These are phyloP conservation scores for Clarireedia homoeocarpa DNA, from an alignment of 2,329 filamentous ascomycete genomes.

Conservation along the genomic window DNA sequence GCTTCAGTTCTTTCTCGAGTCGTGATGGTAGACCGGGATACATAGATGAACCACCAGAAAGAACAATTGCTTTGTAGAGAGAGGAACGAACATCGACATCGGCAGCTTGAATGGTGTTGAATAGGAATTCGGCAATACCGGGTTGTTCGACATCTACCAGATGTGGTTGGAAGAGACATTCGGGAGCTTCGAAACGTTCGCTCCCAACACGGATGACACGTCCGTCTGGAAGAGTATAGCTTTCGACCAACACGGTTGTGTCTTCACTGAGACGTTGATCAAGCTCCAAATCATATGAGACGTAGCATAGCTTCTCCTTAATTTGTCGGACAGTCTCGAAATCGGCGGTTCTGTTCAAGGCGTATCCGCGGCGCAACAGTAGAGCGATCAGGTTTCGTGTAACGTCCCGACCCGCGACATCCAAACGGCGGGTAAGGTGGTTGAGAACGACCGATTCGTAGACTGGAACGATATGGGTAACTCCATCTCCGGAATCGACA, in stretches of 20 bases:
- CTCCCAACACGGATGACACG: constrained; percentile 93
- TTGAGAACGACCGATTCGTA: constrained; percentile 98
- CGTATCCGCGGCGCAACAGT: constrained; percentile 86
- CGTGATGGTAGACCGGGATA: constrained; percentile 92
- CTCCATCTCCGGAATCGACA: constrained; percentile 95
- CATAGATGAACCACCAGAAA: constrained; percentile 97
- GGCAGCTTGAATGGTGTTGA: constrained; percentile 96
- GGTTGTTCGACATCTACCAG: constrained; percentile 96
- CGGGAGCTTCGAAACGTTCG: constrained; percentile 94
- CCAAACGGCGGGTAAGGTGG: constrained; percentile 86
- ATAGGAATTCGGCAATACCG: constrained; percentile 92
- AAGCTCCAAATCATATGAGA: constrained; percentile 93
- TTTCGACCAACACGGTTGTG: constrained; percentile 93
- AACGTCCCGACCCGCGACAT: constrained; percentile 93
- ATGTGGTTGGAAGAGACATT: constrained; percentile 97
- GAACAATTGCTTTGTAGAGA: constrained; percentile 93
- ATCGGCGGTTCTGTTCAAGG: constrained; percentile 94
- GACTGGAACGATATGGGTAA: constrained; percentile 96
- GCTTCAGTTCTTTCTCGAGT: constrained; percentile 97
- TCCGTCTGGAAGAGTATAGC: constrained; percentile 93
- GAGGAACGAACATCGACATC: constrained; percentile 92
- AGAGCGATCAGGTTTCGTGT: constrained; percentile 97
- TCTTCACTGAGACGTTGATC: constrained; percentile 96
- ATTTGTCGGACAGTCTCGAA: constrained; percentile 99
- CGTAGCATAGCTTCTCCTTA: constrained; percentile 99